Percentiles rank a stretch among this genome's conserved stretches.
These are phyloP conservation scores for Uromyces viciae-fabae DNA, from an alignment of 1,284 basidiomycete species.

Conservation along the genomic window DNA sequence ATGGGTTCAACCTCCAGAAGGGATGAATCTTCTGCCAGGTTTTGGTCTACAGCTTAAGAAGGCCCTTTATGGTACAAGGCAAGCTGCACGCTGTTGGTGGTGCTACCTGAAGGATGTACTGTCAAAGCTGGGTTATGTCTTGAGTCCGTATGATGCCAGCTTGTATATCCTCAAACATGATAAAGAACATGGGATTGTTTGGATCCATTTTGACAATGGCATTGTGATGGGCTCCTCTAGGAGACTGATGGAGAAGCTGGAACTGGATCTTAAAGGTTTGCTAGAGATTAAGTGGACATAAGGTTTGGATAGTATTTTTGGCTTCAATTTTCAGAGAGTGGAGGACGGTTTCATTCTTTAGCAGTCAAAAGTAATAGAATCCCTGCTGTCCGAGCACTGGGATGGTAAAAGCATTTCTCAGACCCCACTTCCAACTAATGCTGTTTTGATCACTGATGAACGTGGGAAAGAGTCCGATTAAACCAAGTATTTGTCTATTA, in stretches of 20 bases:
- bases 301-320: neutral
- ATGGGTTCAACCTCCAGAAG: neutral
- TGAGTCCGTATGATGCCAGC: neutral
- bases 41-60: neutral
- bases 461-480: neutral
- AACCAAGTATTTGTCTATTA: neutral
- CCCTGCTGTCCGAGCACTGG: neutral
- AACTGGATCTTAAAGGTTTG: neutral
- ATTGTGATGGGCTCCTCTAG: neutral
- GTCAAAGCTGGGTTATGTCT: neutral
- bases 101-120: neutral
- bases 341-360: neutral
- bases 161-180: neutral
- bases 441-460: neutral
- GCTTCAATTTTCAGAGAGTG: neutral
- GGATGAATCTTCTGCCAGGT: neutral
- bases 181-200: neutral
- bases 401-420: neutral
- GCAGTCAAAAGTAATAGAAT: neutral
- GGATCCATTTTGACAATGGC: conserved; percentile 21
- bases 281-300: conserved; percentile 26
- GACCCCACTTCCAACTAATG: neutral
- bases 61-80: conserved; percentile 14
- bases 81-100: conserved; percentile 25
- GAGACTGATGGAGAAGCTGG: neutral